Evolutionary conservation across 495 filamentous ascomycete genomes (phyloP).

Genomic region (Podospora appendiculata): DNA sequence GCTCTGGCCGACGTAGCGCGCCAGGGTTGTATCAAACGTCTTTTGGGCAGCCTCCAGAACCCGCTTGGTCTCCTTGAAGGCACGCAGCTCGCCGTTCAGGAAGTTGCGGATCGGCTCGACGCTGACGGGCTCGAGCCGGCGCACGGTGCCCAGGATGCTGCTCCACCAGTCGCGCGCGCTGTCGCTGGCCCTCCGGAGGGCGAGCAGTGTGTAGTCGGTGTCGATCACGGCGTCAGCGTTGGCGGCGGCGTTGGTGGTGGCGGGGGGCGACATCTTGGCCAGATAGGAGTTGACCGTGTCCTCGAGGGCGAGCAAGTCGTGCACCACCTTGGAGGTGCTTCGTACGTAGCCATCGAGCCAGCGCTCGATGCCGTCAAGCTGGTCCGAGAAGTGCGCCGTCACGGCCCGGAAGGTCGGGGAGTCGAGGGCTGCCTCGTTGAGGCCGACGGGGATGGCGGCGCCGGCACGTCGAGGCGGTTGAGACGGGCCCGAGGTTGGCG

Average conservation of each 20-base stretch:
- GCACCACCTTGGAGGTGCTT: slow-evolving; percentile 65
- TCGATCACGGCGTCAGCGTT: slow-evolving; percentile 74
- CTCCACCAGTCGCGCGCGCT: slow-evolving; percentile 80
- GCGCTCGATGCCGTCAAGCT: slow-evolving; percentile 83
- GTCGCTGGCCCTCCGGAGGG: slow-evolving; percentile 76
- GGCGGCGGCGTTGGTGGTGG: slow-evolving; percentile 54
- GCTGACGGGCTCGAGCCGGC: slow-evolving; percentile 65
- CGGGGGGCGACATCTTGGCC: slow-evolving; percentile 61
- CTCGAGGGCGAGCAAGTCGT: slow-evolving; percentile 66
- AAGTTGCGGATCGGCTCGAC: slow-evolving; percentile 77
- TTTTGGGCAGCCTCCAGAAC: slow-evolving; percentile 74
- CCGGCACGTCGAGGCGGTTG: slow-evolving; percentile 8
- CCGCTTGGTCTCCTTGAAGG: slow-evolving; percentile 63
- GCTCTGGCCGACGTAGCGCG: slow-evolving; percentile 72
- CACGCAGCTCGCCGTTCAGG: slow-evolving; percentile 57
- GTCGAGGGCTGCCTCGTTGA: slow-evolving; percentile 93
- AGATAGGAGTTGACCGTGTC: slow-evolving; percentile 66
- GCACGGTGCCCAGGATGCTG: slow-evolving; percentile 59
- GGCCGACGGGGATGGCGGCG: slow-evolving; percentile 62
- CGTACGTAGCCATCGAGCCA: slow-evolving; percentile 87
- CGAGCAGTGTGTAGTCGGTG: slow-evolving; percentile 87
- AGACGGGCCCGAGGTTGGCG: no score
- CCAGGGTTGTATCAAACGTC: slow-evolving; percentile 67
- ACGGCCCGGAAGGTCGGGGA: slow-evolving; percentile 91
- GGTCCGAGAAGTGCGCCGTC: slow-evolving; percentile 80